Evolutionary conservation across 2,329 filamentous ascomycete species (phyloP).

Genomic region (Coniosporium tulheliwenetii): DNA sequence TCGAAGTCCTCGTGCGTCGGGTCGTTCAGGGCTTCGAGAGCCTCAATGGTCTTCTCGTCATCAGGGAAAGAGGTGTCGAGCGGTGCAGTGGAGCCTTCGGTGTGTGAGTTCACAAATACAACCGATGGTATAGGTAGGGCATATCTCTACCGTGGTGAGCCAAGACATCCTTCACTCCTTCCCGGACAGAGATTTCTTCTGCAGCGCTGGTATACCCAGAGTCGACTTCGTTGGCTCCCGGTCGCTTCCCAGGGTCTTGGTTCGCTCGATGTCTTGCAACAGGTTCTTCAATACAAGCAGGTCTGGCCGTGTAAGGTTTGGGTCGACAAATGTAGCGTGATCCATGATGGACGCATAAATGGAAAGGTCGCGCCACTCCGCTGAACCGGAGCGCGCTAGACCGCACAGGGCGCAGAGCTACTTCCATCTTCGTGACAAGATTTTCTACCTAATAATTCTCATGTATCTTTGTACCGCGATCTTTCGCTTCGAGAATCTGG

Average conservation of each 20-base stretch:
- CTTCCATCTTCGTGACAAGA: too few relatives aligned
- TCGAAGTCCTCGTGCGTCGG: conserved; percentile 32
- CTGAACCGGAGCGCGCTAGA: too few relatives aligned
- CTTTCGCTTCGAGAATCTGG: too few relatives aligned
- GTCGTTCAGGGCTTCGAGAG: conserved; percentile 34
- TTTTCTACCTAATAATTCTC: too few relatives aligned
- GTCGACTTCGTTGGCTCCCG: neutral
- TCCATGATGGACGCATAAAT: neutral
- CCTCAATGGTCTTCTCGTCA: conserved; percentile 20
- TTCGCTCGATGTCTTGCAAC: conserved; percentile 13
- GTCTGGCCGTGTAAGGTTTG: conserved; percentile 23
- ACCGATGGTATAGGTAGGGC: neutral
- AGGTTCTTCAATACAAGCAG: conserved; percentile 22
- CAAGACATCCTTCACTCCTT: neutral
- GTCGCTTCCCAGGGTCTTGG: conserved; percentile 1
- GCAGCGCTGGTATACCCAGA: neutral
- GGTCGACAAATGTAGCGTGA: conserved; percentile 6
- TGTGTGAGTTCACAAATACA: neutral
- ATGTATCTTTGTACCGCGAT: too few relatives aligned
- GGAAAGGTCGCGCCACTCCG: too few relatives aligned
- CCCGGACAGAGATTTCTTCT: neutral
- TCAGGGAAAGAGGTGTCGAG: conserved; percentile 4
- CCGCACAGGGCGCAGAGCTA: too few relatives aligned
- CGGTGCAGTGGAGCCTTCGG: neutral
- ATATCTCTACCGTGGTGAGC: neutral